Conservation (phyloP, 2,329 filamentous ascomycete genomes). For the Tolypocladium guangdongense region DNA sequence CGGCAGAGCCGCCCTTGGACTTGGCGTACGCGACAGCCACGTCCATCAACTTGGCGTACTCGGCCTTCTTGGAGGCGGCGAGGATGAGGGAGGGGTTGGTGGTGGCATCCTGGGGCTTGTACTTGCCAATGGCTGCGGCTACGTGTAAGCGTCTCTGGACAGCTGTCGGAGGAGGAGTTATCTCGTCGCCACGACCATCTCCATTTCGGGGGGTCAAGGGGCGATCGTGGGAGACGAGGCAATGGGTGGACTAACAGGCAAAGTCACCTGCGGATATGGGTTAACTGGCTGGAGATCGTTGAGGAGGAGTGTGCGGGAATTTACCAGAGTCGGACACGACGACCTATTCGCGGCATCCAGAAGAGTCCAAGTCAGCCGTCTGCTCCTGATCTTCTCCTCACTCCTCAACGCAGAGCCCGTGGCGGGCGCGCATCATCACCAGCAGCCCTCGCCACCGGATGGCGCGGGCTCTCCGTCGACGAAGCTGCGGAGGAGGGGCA, state of each 20-base stretch:
- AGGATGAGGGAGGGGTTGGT: slow-evolving; percentile 99
- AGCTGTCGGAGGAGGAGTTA: not conserved
- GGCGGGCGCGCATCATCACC: not conserved
- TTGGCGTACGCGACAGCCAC: slow-evolving; percentile 78
- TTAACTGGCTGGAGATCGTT: slow-evolving; percentile 8
- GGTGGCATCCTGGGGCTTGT: slow-evolving; percentile 99
- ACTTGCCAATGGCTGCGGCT: slow-evolving; percentile 84
- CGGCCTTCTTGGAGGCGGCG: slow-evolving; percentile 93
- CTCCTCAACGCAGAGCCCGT: not conserved
- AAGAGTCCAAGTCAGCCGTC: slow-evolving; percentile 13
- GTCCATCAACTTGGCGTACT: slow-evolving; percentile 90
- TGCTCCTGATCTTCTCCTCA: not conserved
- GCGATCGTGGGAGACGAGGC: not conserved
- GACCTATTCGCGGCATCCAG: slow-evolving; percentile 41
- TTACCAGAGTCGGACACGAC: slow-evolving; percentile 96
- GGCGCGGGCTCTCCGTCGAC: not conserved
- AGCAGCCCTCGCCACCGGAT: not conserved
- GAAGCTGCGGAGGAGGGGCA: not conserved
- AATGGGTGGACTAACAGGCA: slow-evolving; percentile 48
- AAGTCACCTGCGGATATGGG: slow-evolving; percentile 52
- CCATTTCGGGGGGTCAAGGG: not conserved
- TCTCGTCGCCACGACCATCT: not conserved
- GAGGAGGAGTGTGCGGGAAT: slow-evolving; percentile 22
- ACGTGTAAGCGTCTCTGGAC: slow-evolving; percentile 12
- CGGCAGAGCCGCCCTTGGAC: slow-evolving; percentile 54